Percentiles rank a stretch among this genome's conserved stretches.
phyloP scores from a whole-genome alignment of 2,329 filamentous ascomycete genomes.

The Monosporascus sp. region DNA sequence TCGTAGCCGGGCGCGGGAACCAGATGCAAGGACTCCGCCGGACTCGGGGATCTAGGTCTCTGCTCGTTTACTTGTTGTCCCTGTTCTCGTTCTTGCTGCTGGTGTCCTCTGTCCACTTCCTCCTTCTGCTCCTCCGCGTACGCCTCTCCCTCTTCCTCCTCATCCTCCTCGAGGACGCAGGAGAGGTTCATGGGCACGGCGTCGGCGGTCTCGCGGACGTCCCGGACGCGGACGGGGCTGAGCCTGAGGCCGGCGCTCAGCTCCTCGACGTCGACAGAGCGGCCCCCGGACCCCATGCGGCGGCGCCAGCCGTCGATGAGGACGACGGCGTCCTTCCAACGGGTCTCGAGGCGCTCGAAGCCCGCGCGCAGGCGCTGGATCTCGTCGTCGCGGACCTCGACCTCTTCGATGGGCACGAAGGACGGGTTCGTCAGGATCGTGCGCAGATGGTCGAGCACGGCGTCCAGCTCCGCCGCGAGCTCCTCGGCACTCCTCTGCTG shows the following conservation, averaged over 20 bases:
- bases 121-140: slow-evolving; percentile 17
- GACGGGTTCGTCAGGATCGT: slow-evolving; percentile 89
- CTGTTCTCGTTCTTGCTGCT: slow-evolving; percentile 38
- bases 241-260: slow-evolving; percentile 63
- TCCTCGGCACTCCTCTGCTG: slow-evolving; percentile 51
- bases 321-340: slow-evolving; percentile 84
- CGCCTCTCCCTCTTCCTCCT: slow-evolving; percentile 42
- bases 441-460: slow-evolving; percentile 74
- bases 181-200: slow-evolving; percentile 33
- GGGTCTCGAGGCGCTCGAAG: slow-evolving; percentile 88
- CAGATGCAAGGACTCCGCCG: slow-evolving; percentile 35
- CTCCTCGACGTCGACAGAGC: slow-evolving; percentile 65
- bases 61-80: slow-evolving; percentile 16
- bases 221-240: slow-evolving; percentile 52
- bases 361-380: slow-evolving; percentile 77
- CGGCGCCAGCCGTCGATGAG: slow-evolving; percentile 92
- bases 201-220: slow-evolving; percentile 43
- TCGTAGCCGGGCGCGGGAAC: slow-evolving; percentile 32
- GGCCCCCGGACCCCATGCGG: slow-evolving; percentile 67
- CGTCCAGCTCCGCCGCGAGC: slow-evolving; percentile 69
- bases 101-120: slow-evolving; percentile 32
- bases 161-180: slow-evolving; percentile 36
- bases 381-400: slow-evolving; percentile 87
- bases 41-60: slow-evolving; percentile 24
- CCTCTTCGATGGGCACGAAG: slow-evolving; percentile 92